Evolutionary conservation across 768 basidiomycete genomes (phyloP), one percentile per base, ranked within the genome.

Genomic region (Ephemerocybe angulata): DNA sequence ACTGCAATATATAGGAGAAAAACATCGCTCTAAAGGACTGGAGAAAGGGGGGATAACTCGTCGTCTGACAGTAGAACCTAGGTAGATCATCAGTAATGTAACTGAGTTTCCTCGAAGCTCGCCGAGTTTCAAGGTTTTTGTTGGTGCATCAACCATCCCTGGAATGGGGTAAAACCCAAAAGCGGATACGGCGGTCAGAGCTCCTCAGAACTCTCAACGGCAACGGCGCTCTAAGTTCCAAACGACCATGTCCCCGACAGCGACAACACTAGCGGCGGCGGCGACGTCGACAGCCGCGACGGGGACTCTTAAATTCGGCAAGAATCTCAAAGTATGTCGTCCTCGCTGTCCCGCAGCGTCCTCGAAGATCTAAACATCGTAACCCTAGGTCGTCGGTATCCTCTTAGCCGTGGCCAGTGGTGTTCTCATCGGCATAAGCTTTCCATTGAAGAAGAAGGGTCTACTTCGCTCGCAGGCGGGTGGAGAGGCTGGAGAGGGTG

Each of bases 371-470:
- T 56, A 41, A 43, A 44, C 35, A 25, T 41, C 33, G 29, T 51
- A 41, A n/a, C n/a, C 35, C 43, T 21, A 88, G 87, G 62, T 90
- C 65, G 84, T 90, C 60, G 90, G 90, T 11, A 83, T 93, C 61
- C 69, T 90, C 44, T 81, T 93, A 56, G 89, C 91, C 47, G 67
- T 93, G 49, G 62, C 67, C 33, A 92, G 88, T 64, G 97, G 96
- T 7, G 38, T 93, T 27, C 83, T 99, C 57, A 99, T 98, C 57
- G 97, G 96, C 4, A 81, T 82, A 37, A 88, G 86, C 62, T 98
- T 98, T 70, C 95, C 98, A 2, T 88, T 99, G 76, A 99, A 99
- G 84, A 99, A 99, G 82, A 97, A 93, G 66, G 96, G 90, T 8
- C 76, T 93, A 19, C 67, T 93, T 51, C 79, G 84, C 69, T 84